These are phyloP conservation scores for Azolla pinnata DNA, from an alignment of 75 land plant species.

Conservation along the genomic window DNA sequence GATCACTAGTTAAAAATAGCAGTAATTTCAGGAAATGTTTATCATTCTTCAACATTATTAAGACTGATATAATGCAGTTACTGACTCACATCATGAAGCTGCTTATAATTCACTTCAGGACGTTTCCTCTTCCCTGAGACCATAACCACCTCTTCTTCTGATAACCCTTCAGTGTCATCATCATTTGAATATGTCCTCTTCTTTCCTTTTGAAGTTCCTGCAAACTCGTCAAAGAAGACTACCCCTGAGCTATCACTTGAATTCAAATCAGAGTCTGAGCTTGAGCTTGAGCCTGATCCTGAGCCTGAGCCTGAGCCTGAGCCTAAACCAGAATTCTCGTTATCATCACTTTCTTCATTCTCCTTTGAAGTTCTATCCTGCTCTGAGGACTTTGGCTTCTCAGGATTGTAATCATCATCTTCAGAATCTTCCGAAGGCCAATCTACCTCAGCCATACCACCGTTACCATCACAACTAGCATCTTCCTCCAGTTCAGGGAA, in stretches of 20 bases:
- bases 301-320: neutral
- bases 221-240: slow-evolving; percentile 5
- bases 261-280: slow-evolving; percentile 3
- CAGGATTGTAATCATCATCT: slow-evolving; percentile 82
- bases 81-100: slow-evolving; percentile 60
- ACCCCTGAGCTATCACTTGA: slow-evolving; percentile 5
- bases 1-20: neutral
- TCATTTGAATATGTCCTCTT: neutral
- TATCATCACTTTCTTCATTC: neutral
- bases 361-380: neutral
- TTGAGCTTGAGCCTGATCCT: neutral
- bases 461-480: slow-evolving; percentile 19
- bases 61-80: neutral
- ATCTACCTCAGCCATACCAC: slow-evolving; percentile 33
- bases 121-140: slow-evolving; percentile 35
- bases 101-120: slow-evolving; percentile 54
- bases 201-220: neutral
- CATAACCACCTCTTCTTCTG: slow-evolving; percentile 1
- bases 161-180: neutral
- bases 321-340: too few relatives aligned
- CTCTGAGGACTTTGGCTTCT: slow-evolving; percentile 13
- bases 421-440: slow-evolving; percentile 87
- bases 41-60: neutral
- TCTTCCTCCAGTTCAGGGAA: slow-evolving; percentile 50
- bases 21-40: neutral